Evolutionary conservation across 495 filamentous ascomycete species (phyloP).

Genomic region (Sordaria brevicollis): DNA sequence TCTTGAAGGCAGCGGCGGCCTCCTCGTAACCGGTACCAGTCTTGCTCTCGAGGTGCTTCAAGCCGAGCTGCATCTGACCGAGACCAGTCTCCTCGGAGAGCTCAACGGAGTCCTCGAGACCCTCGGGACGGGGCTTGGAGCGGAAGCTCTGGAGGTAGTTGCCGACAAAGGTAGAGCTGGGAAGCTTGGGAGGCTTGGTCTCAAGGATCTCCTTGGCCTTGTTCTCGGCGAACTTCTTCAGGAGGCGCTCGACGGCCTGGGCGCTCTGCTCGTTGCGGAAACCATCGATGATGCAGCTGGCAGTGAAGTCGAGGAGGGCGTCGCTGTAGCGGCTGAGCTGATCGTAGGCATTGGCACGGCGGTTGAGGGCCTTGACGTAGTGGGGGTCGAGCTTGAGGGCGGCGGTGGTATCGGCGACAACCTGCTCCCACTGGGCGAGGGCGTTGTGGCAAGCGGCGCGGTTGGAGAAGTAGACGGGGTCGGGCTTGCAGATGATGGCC

Average conservation of each 20-base stretch:
- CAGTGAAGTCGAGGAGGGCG: constrained; percentile 92
- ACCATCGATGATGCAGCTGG: constrained; percentile 95
- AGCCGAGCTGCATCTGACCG: constrained; percentile 72
- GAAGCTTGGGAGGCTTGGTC: constrained; percentile 59
- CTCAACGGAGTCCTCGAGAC: constrained; percentile 69
- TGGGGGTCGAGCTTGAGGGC: constrained; percentile 84
- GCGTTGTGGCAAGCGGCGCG: constrained; percentile 96
- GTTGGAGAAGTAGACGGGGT: constrained; percentile 98
- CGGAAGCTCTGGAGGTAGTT: constrained; percentile 99
- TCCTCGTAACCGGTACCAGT: constrained; percentile 84
- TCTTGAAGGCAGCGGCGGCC: constrained; percentile 74
- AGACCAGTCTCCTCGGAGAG: constrained; percentile 69
- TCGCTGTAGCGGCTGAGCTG: constrained; percentile 84
- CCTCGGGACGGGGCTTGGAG: constrained; percentile 61
- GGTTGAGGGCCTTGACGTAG: constrained; percentile 96
- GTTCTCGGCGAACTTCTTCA: constrained; percentile 94
- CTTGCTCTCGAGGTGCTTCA: constrained; percentile 70
- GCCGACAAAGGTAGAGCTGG: constrained; percentile 89
- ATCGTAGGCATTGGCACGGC: constrained; percentile 92
- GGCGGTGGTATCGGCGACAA: constrained; percentile 92
- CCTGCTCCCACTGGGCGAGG: constrained; percentile 83
- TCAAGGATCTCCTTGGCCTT: constrained; percentile 83
- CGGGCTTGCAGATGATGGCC: constrained; percentile 92
- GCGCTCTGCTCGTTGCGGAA: constrained; percentile 86
- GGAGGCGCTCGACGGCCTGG: constrained; percentile 77